Conservation (phyloP, 2,329 filamentous ascomycete species). For the Sphaerostilbella broomeana region DNA sequence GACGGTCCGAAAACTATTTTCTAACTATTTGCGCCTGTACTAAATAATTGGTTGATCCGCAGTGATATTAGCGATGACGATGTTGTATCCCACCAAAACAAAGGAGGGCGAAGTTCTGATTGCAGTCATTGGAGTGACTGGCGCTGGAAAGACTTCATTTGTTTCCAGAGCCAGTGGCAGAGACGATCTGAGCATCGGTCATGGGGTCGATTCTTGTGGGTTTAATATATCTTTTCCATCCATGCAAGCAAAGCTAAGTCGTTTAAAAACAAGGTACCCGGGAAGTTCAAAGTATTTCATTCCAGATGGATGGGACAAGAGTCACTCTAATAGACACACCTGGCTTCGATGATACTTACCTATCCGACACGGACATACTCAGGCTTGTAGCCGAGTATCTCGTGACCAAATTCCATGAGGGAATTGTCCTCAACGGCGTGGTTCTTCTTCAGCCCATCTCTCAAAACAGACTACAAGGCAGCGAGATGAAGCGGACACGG, state of each 20-base stretch:
- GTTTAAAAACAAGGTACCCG: background rate
- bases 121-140: background rate
- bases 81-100: too few species aligned
- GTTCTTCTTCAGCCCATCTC: background rate
- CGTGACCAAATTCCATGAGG: background rate
- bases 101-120: too few species aligned
- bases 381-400: background rate
- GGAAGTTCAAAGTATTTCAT: background rate
- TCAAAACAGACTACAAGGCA: background rate
- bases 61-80: too few species aligned
- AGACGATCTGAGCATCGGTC: background rate
- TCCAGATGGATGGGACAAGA: background rate
- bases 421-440: background rate
- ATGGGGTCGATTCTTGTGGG: background rate
- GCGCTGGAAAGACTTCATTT: background rate
- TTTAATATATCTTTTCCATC: background rate
- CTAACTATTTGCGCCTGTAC: too few species aligned
- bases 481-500: background rate
- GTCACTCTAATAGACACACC: background rate
- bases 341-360: background rate
- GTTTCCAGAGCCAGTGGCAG: background rate
- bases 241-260: background rate
- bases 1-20: too few species aligned
- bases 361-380: background rate
- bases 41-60: too few species aligned